Evolutionary conservation across 176 grass and related monocot genomes (phyloP).

Genomic region (Musa beccarii): DNA sequence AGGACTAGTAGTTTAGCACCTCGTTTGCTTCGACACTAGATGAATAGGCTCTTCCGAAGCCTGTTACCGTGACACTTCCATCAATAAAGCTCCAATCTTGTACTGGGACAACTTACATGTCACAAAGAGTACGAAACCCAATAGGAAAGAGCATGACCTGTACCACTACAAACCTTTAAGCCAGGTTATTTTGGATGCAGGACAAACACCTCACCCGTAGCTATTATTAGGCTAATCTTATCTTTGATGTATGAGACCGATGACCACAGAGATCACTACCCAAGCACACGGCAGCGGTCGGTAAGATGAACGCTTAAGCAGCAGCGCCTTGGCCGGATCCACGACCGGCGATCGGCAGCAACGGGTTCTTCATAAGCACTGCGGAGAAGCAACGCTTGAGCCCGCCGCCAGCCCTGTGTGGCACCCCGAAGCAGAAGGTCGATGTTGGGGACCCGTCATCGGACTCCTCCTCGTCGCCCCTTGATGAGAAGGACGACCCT

Average conservation of each 20-base stretch:
- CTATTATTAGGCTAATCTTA: no score
- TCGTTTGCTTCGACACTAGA: no score
- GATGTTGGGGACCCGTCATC: constrained; percentile 1
- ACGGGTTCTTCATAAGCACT: not conserved
- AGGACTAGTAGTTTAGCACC: no score
- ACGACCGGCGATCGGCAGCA: not conserved
- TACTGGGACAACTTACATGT: no score
- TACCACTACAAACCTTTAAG: not conserved
- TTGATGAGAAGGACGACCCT: not conserved
- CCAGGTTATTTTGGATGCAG: not conserved
- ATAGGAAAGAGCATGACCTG: not conserved
- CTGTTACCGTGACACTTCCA: no score
- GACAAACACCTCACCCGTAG: no score
- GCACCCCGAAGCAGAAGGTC: not conserved
- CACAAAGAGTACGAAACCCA: no score
- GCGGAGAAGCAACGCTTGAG: not conserved
- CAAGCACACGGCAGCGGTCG: not conserved
- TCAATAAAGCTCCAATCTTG: no score
- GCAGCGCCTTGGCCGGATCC: not conserved
- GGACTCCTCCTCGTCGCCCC: not conserved
- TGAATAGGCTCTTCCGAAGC: no score
- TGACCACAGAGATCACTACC: no score
- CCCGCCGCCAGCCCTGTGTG: not conserved
- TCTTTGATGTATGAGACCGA: no score
- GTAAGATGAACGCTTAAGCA: not conserved